These are phyloP conservation scores for Trichophyton equinum DNA, from an alignment of 2,329 filamentous ascomycete genomes.

Conservation along the genomic window DNA sequence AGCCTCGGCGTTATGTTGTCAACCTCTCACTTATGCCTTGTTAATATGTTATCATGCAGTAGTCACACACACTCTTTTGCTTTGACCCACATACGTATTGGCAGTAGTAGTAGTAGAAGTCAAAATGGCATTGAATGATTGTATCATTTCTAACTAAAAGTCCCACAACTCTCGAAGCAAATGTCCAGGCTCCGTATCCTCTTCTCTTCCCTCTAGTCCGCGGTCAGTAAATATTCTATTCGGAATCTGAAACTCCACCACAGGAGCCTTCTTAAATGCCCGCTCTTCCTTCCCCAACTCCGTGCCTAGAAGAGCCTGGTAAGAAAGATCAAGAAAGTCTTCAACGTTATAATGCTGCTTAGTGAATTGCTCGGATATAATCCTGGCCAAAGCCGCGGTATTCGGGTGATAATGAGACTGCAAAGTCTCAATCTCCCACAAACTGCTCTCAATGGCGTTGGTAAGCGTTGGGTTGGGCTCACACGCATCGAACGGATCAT, in stretches of 20 bases:
- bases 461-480: slow-evolving; percentile 78
- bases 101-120: neutral
- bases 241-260: slow-evolving; percentile 88
- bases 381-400: slow-evolving; percentile 83
- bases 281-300: slow-evolving; percentile 56
- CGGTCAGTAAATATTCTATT: slow-evolving; percentile 57
- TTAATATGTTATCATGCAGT: too few relatives aligned
- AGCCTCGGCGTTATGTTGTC: neutral
- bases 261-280: slow-evolving; percentile 71
- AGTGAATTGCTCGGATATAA: slow-evolving; percentile 92
- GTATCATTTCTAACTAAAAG: slow-evolving; percentile 38
- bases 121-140: neutral
- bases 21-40: too few relatives aligned
- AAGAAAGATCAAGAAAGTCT: slow-evolving; percentile 92
- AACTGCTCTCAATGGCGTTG: slow-evolving; percentile 72
- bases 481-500: slow-evolving; percentile 64
- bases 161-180: slow-evolving; percentile 29
- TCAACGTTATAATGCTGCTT: slow-evolving; percentile 92
- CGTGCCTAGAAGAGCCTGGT: slow-evolving; percentile 60
- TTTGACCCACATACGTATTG: neutral
- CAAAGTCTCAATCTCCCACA: slow-evolving; percentile 89
- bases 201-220: slow-evolving; percentile 28
- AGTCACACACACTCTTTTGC: neutral
- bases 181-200: slow-evolving; percentile 27
- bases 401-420: slow-evolving; percentile 95